Conservation (phyloP, 208 protist species). For the Acanthamoeba castellanii region DNA sequence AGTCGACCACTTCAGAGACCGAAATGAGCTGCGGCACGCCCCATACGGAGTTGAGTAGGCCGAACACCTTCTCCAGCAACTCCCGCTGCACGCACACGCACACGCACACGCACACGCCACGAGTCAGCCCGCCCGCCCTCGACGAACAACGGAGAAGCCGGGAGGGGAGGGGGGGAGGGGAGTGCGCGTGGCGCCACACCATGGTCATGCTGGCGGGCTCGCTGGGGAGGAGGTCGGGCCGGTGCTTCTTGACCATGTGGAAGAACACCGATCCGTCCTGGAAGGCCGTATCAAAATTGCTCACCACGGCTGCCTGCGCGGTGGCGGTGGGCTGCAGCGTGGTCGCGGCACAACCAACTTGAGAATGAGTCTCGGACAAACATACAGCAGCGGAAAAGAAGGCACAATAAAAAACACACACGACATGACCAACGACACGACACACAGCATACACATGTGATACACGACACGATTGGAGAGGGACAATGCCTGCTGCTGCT, state of each 20-base stretch:
- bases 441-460: too few species aligned
- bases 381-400: too few species aligned
- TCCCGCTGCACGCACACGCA: neutral
- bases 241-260: slow-evolving; percentile 55
- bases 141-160: neutral
- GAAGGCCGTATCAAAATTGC: slow-evolving; percentile 26
- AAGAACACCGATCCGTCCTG: neutral
- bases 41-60: neutral
- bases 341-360: too few species aligned
- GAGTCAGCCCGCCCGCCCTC: too few species aligned
- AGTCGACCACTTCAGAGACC: neutral
- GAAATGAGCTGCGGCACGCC: slow-evolving; percentile 41
- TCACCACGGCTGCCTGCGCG: neutral
- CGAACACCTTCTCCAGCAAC: neutral
- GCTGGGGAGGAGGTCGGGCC: neutral
- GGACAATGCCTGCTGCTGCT: too few species aligned
- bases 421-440: too few species aligned
- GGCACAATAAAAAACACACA: too few species aligned
- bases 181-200: neutral
- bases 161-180: neutral
- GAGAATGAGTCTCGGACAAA: too few species aligned
- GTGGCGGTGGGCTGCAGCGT: too few species aligned
- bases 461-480: too few species aligned
- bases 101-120: neutral
- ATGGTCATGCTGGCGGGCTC: neutral